These are phyloP conservation scores for Dionaea muscipula DNA, from an alignment of 179 eudicot genomes.

Conservation along the genomic window DNA sequence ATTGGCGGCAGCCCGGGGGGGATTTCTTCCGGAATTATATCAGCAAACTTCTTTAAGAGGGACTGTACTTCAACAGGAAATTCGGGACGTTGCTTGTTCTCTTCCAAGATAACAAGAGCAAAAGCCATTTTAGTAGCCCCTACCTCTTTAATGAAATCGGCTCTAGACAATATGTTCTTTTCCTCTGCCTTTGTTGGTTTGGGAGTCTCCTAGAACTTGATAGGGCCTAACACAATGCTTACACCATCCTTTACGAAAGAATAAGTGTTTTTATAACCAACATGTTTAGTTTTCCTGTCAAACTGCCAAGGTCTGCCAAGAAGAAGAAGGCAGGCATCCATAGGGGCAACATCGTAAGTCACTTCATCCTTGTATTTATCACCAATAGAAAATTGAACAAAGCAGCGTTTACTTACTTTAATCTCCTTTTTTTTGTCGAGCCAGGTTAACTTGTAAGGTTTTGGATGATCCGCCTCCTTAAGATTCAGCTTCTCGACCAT, in stretches of 20 bases:
- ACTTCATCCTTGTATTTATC: constrained; percentile 3
- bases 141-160: no score
- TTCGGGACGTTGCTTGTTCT: no score
- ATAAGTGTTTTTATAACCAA: constrained; percentile 2
- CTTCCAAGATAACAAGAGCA: no score
- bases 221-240: no score
- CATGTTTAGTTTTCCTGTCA: not conserved
- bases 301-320: no score
- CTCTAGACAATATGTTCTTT: not conserved
- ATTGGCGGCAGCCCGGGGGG: constrained; percentile 2
- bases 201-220: no score
- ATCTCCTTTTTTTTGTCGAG: not conserved
- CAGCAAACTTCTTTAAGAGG: no score
- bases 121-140: no score
- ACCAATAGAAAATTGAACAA: not conserved
- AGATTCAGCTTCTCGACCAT: not conserved
- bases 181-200: no score
- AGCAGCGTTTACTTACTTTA: not conserved
- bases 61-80: no score
- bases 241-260: no score
- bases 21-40: not conserved
- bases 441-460: not conserved
- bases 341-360: constrained; percentile 3
- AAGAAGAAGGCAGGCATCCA: constrained; percentile 6
- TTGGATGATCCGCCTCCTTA: not conserved